Conservation (phyloP, 202 grass and related monocot genomes). For the Panicum hallii region DNA sequence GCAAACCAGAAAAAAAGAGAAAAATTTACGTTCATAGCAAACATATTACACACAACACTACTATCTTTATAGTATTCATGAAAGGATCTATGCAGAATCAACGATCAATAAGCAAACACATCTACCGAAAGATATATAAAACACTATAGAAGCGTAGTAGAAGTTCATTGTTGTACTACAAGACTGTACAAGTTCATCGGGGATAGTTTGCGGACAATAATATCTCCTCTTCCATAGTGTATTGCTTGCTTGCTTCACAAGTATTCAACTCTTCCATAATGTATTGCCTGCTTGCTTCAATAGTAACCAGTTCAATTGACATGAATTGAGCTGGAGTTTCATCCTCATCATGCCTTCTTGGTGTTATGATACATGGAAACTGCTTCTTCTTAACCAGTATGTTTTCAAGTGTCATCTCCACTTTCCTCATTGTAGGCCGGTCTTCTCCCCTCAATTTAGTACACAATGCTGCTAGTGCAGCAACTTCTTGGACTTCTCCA, state of each 20-base stretch:
- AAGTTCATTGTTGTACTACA: background rate
- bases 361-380: background rate
- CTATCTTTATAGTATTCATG: background rate
- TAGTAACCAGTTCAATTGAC: background rate
- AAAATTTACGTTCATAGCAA: too few relatives aligned
- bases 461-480: slow-evolving; percentile 39
- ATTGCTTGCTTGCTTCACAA: background rate
- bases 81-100: too few relatives aligned
- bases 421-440: slow-evolving; percentile 57
- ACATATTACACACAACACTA: background rate
- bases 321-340: background rate
- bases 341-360: background rate
- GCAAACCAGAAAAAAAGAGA: too few relatives aligned
- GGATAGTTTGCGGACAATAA: background rate
- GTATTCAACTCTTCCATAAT: background rate
- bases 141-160: background rate
- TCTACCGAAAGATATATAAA: background rate
- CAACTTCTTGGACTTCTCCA: slow-evolving; percentile 45
- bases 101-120: background rate
- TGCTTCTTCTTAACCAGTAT: slow-evolving; percentile 29
- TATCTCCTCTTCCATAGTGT: slow-evolving; percentile 20
- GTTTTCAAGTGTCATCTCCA: slow-evolving; percentile 40
- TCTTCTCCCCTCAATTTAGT: slow-evolving; percentile 51
- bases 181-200: background rate
- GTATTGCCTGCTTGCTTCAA: background rate